These are phyloP conservation scores for Colletotrichum truncatum DNA, from an alignment of 2,329 filamentous ascomycete species.

Conservation along the genomic window DNA sequence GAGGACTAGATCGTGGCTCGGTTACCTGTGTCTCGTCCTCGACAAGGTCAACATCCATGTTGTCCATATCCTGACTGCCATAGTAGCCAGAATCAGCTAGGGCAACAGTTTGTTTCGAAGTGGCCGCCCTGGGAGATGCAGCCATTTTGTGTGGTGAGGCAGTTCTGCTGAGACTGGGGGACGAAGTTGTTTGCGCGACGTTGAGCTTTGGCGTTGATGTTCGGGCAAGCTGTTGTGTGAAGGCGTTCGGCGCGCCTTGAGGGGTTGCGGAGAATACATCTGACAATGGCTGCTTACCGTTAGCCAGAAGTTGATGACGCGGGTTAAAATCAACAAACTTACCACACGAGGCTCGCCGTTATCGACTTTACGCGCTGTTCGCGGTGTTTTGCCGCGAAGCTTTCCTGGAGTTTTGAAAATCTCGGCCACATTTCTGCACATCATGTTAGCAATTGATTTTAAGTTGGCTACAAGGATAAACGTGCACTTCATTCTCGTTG, in stretches of 20 bases:
- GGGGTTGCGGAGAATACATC: slow-evolving; percentile 66
- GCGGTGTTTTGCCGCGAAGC: slow-evolving; percentile 82
- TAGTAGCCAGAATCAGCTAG: slow-evolving; percentile 76
- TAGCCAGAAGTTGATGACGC: slow-evolving; percentile 33
- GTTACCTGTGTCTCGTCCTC: slow-evolving; percentile 35
- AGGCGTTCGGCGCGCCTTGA: slow-evolving; percentile 62
- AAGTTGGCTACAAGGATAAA: slow-evolving; percentile 36
- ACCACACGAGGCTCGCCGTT: slow-evolving; percentile 70
- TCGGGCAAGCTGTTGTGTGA: slow-evolving; percentile 58
- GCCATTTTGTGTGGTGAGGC: slow-evolving; percentile 43
- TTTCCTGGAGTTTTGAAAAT: slow-evolving; percentile 96
- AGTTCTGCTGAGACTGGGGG: slow-evolving; percentile 44
- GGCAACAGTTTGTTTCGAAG: slow-evolving; percentile 44
- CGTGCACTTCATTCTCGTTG: slow-evolving; percentile 85
- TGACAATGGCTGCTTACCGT: slow-evolving; percentile 62
- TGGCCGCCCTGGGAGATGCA: slow-evolving; percentile 40
- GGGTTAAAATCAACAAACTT: slow-evolving; percentile 44
- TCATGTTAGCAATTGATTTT: background rate
- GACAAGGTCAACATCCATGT: slow-evolving; percentile 43
- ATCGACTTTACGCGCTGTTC: slow-evolving; percentile 71
- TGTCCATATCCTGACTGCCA: slow-evolving; percentile 62
- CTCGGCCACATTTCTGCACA: slow-evolving; percentile 82
- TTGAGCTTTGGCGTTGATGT: slow-evolving; percentile 66
- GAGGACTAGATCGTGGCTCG: slow-evolving; percentile 23
- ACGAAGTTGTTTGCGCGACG: slow-evolving; percentile 57